Evolutionary conservation across 192 early-diverging fungal species (phyloP), one percentile per base, ranked within the genome.

Genomic region (Radiomyces spectabilis): DNA sequence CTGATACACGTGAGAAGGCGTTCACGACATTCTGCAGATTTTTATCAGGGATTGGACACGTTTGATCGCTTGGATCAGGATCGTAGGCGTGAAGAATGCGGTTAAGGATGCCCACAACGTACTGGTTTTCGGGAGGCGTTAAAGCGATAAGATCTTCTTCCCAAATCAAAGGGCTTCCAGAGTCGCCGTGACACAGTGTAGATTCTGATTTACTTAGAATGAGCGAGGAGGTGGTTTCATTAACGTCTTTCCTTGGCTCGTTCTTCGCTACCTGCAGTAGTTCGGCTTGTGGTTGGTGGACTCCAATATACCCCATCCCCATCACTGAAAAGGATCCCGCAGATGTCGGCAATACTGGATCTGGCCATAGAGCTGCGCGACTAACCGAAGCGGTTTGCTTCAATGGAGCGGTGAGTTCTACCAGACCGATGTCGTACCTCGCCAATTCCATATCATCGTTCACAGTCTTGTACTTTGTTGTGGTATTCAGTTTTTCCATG

Each of bases 381-480:
- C 45, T 34, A 8, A 34, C 32, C n/a, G 22, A 9, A 1, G 26
- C 30, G 5, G 13, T n/a, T n/a, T 18, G 22, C 6, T 26, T 6
- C 3, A 55, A 24, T 5, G 24, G 9, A n/a, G 24, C 31, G 12
- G 29, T 55, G 22, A 55, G 37, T 9, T 55, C 13, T 15, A 55
- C n/a, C 1, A 55, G 32, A 26, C 31, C 54, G 26, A 55, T 55
- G 27, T 55, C 54, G 45, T 55, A 55, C n/a, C n/a, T n/a, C n/a
- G n/a, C n/a, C n/a, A n/a, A n/a, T n/a, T n/a, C n/a, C n/a, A n/a
- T n/a, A n/a, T n/a, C n/a, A n/a, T n/a, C n/a, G n/a, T n/a, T n/a
- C n/a, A n/a, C n/a, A n/a, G n/a, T n/a, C n/a, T n/a, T n/a, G n/a
- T n/a, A n/a, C n/a, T n/a, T n/a, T n/a, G n/a, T n/a, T n/a, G n/a